Evolutionary conservation across 2,329 filamentous ascomycete genomes (phyloP), one percentile per base, ranked within the genome.

Genomic region (Colletotrichum navitas): DNA sequence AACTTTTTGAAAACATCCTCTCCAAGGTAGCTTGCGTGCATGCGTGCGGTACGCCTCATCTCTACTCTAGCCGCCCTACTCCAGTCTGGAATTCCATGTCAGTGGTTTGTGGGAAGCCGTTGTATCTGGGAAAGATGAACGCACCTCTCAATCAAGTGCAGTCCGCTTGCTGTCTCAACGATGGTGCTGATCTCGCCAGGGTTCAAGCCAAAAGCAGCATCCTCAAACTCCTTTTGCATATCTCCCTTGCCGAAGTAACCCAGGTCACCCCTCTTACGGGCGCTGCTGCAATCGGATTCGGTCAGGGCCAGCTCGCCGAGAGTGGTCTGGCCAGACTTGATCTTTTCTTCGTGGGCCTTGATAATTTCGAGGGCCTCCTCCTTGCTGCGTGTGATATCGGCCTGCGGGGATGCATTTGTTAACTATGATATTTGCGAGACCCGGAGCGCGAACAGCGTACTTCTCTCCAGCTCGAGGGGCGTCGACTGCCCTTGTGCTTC

Each of bases 211-310:
- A 99, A 99, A 1, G 96, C 93, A 5, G 95, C 95, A 68, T 98
- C 94, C 84, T 99, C 96, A 79, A 99, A 99, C 83, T 98, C 95
- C 85, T 95, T 95, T 81, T 99, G 96, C 96, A 99, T 99, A 78
- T 98, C 95, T 36, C 94, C 94, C 77, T 89, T 91, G 67, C 94
- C 95, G 81, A 99, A 99, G 83, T 95, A 97, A 26, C 96, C 96
- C 84, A 99, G 85, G 80, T 99, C 96, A 68, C 96, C 96, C 75
- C 91, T 90, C 88, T 98, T 99, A 77, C 94, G 90, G 39, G 96
- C 95, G 77, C 94, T 98, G 82, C 93, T 97, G 85, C 95, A 98
- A 84, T 99, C 96, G 21, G 94, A 97, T 84, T 98, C 96, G 54
- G 90, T 93, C 71, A 90, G 89, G 16, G 96, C 96, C 75, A 99